A percentile compares a stretch with the other conserved stretches of the same genome.
Conservation (phyloP, 176 grass and related monocot genomes). For the Guadua angustifolia region DNA sequence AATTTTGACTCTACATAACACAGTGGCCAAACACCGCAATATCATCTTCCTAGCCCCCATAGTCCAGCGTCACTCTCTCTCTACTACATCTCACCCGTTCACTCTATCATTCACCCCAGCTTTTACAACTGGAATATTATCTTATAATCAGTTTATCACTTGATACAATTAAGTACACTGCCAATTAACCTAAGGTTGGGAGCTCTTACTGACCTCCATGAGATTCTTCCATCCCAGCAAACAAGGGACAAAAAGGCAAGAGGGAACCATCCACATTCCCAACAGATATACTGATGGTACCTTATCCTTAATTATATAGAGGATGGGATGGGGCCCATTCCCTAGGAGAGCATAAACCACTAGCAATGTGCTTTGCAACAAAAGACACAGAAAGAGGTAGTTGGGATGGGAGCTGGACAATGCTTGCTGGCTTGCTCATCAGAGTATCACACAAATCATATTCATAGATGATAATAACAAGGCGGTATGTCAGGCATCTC, state of each 20-base stretch:
- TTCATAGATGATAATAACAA: no score
- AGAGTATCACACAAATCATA: no score
- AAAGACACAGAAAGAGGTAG: no score
- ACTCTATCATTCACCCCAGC: neutral
- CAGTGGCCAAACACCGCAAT: neutral
- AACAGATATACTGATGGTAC: neutral
- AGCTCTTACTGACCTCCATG: neutral
- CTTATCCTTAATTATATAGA: no score
- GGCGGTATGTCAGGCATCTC: no score
- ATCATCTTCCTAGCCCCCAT: neutral
- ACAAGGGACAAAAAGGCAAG: neutral
- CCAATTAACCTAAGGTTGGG: neutral
- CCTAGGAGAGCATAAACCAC: no score
- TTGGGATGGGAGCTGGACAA: no score
- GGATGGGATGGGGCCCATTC: no score
- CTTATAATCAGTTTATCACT: neutral
- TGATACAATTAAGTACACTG: neutral
- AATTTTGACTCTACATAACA: neutral
- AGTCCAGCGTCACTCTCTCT: neutral
- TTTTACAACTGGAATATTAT: slow-evolving; percentile 10
- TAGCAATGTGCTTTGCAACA: no score
- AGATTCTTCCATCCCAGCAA: neutral
- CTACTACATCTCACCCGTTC: neutral
- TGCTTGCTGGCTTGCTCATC: no score
- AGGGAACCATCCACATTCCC: neutral